phyloP scores from a whole-genome alignment of 2,329 filamentous ascomycete species.

The Venturia effusa region DNA sequence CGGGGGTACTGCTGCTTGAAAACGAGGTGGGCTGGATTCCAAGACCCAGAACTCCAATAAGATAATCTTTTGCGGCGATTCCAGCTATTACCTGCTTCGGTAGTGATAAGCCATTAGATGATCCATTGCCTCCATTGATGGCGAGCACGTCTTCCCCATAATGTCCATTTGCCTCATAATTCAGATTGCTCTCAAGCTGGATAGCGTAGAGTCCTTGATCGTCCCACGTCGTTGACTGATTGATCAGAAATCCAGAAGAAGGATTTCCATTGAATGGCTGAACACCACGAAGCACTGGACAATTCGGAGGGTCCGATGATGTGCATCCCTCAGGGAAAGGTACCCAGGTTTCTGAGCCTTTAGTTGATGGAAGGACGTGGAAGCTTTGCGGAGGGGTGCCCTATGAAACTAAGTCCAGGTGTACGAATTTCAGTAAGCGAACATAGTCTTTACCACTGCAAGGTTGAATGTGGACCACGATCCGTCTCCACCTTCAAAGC shows the following conservation, averaged over 20 bases:
- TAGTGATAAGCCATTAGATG: constrained; percentile 18
- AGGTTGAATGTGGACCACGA: constrained; percentile 24
- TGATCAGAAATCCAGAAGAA: constrained; percentile 19
- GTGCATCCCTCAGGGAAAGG: constrained; percentile 25
- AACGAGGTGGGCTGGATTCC: constrained; percentile 28
- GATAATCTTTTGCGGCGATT: constrained; percentile 25
- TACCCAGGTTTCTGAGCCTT: constrained; percentile 25
- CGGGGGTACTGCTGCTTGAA: constrained; percentile 23
- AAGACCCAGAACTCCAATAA: constrained; percentile 28
- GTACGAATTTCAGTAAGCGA: neutral
- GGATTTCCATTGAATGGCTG: constrained; percentile 17
- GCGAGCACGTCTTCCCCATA: constrained; percentile 27
- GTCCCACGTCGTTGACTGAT: constrained; percentile 24
- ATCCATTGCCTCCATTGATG: constrained; percentile 19
- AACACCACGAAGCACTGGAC: constrained; percentile 20
- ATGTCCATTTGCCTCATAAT: constrained; percentile 20
- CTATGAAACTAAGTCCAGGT: neutral
- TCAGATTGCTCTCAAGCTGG: constrained; percentile 20
- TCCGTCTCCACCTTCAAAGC: constrained; percentile 22
- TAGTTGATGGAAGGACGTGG: constrained; percentile 22
- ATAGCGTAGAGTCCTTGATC: constrained; percentile 23
- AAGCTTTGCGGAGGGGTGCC: constrained; percentile 20
- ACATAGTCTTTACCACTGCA: constrained; percentile 14
- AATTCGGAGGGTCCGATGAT: constrained; percentile 17
- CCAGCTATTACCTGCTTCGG: constrained; percentile 26